Evolutionary conservation across 2,329 filamentous ascomycete species (phyloP).

Genomic region (Aspergillus pseudonomiae): DNA sequence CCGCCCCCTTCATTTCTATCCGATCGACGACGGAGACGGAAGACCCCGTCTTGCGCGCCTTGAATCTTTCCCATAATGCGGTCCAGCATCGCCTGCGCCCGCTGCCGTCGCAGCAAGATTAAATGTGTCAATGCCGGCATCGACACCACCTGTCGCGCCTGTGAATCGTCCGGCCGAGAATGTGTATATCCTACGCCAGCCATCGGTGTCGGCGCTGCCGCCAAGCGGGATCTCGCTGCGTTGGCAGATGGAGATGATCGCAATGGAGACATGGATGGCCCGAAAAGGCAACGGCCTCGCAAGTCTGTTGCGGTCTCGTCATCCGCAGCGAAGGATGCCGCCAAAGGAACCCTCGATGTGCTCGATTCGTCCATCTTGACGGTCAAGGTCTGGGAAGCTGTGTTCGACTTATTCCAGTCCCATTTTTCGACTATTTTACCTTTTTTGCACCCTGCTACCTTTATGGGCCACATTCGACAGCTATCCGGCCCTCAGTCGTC

Average conservation of each 20-base stretch:
- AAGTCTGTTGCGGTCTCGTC: slow-evolving; percentile 35
- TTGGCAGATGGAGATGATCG: slow-evolving; percentile 43
- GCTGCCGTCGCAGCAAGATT: slow-evolving; percentile 79
- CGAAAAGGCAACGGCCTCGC: slow-evolving; percentile 44
- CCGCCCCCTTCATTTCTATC: not conserved
- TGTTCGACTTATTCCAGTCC: slow-evolving; percentile 62
- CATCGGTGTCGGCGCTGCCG: slow-evolving; percentile 35
- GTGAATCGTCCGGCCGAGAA: slow-evolving; percentile 70
- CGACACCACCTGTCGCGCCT: slow-evolving; percentile 72
- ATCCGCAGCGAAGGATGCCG: slow-evolving; percentile 32
- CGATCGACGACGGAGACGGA: slow-evolving; percentile 20
- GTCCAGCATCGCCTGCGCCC: slow-evolving; percentile 76
- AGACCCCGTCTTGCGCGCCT: slow-evolving; percentile 18
- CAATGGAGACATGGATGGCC: slow-evolving; percentile 46
- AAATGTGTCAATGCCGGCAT: slow-evolving; percentile 82
- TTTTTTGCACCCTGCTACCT: slow-evolving; percentile 59
- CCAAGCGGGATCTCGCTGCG: slow-evolving; percentile 43
- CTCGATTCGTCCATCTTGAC: slow-evolving; percentile 56
- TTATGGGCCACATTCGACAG: slow-evolving; percentile 52
- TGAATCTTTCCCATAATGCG: slow-evolving; percentile 55
- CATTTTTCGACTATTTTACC: slow-evolving; percentile 61
- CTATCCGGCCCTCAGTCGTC: slow-evolving; percentile 31
- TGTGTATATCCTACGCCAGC: slow-evolving; percentile 68
- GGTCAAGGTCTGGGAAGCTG: slow-evolving; percentile 57
- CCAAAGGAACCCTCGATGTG: slow-evolving; percentile 45